These are phyloP conservation scores for Tetrahymena thermophila DNA, from an alignment of 73 alveolate species.

Conservation along the genomic window DNA sequence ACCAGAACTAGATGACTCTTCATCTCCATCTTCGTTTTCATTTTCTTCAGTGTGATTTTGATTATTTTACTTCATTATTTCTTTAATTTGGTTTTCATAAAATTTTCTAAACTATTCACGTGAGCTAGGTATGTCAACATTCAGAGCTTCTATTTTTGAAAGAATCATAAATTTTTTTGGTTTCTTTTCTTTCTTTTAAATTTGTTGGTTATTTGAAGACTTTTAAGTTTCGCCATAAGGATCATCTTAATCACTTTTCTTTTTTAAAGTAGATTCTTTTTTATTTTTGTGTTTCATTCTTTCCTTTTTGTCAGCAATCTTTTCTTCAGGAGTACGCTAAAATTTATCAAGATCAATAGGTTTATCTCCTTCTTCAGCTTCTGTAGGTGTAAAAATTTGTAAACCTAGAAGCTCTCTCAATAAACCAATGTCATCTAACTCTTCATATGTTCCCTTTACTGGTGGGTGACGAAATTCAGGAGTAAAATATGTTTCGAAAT, in stretches of 20 bases:
- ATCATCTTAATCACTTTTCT: not conserved
- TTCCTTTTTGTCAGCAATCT: conserved; percentile 14
- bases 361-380: conserved; percentile 37
- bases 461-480: conserved; percentile 73
- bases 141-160: conserved; percentile 11
- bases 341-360: conserved; percentile 41
- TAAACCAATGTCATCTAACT: conserved; percentile 55
- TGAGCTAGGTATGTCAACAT: conserved; percentile 38
- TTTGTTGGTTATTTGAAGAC: not conserved
- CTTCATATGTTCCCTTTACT: conserved; percentile 46
- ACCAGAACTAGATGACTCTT: not conserved
- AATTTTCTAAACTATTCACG: conserved; percentile 30
- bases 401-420: conserved; percentile 49
- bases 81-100: conserved; percentile 37
- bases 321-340: conserved; percentile 23
- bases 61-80: conserved; percentile 12
- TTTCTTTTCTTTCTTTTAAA: conserved; percentile 35
- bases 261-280: not conserved
- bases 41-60: conserved; percentile 4
- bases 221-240: conserved; percentile 3
- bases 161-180: conserved; percentile 24
- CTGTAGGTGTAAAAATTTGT: conserved; percentile 26
- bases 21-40: not conserved
- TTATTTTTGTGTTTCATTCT: conserved; percentile 5
- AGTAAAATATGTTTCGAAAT: conserved; percentile 53